Conservation (phyloP, 768 basidiomycete genomes). For the Phylloporus sp. region DNA sequence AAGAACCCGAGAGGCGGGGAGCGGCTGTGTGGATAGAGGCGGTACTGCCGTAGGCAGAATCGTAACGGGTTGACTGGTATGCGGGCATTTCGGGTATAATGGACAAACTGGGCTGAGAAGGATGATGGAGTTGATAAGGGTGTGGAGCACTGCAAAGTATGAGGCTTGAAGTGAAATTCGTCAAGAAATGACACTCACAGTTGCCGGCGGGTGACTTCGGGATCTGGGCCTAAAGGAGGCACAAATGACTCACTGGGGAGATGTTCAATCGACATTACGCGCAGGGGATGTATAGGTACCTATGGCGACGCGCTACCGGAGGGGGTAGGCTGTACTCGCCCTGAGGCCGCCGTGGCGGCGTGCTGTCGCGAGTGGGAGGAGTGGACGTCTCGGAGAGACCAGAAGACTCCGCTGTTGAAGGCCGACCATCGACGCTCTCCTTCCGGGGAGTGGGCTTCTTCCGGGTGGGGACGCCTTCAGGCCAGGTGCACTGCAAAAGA, state of each 20-base stretch:
- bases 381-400: slow-evolving; percentile 69
- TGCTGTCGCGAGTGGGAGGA: slow-evolving; percentile 64
- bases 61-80: slow-evolving; percentile 53
- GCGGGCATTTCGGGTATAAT: slow-evolving; percentile 57
- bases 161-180: slow-evolving; percentile 7
- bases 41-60: slow-evolving; percentile 43
- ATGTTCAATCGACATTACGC: slow-evolving; percentile 3
- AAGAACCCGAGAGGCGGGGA: slow-evolving; percentile 38
- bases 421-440: slow-evolving; percentile 57
- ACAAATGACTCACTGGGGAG: slow-evolving; percentile 42
- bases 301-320: slow-evolving; percentile 39
- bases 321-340: slow-evolving; percentile 37
- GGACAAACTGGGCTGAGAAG: slow-evolving; percentile 43
- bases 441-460: slow-evolving; percentile 61
- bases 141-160: slow-evolving; percentile 36
- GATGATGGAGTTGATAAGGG: slow-evolving; percentile 42
- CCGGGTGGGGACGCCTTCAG: slow-evolving; percentile 68
- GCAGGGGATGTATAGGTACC: slow-evolving; percentile 22
- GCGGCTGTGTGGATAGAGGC: slow-evolving; percentile 29
- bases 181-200: slow-evolving; percentile 36
- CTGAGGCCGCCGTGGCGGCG: slow-evolving; percentile 54
- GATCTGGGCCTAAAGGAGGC: slow-evolving; percentile 41
- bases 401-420: slow-evolving; percentile 75
- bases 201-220: slow-evolving; percentile 43
- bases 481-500: slow-evolving; percentile 69